Base-by-base conservation (phyloP, 2,329 filamentous ascomycete species). In the Fusarium circinatum region DNA sequence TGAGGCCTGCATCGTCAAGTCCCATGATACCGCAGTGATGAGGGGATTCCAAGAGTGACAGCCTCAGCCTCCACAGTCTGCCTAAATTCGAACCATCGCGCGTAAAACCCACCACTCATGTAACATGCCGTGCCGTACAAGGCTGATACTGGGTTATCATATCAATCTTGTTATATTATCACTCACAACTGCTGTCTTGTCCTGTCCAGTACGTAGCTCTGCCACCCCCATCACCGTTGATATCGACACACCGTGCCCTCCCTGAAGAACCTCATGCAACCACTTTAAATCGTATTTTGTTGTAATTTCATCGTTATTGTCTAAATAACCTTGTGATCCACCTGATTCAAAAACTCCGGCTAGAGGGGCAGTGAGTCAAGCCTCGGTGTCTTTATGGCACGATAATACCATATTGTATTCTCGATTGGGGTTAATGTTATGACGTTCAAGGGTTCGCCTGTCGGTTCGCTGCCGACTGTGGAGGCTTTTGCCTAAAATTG, bases 401-500 rank as follows among this genome's bases (percentile, higher is more conserved):
- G 66, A 51, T 38, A 63, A 39, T 51, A 56, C 39, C 54, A 63
- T 36, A 60, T 52, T 42, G 42, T 38, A 56, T 32, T 51, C 56
- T 51, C 24, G 10, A 56, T 67, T 41, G 39, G 34, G 26, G 39
- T 58, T 54, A 26, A 49, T 28, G 42, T 48, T 72, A 45, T 67
- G 57, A 69, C 45, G 65, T 61, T 56, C 44, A 45, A 49, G 68
- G 62, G 67, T 61, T 59, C 54, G 41, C 42, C 47, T 36, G 41
- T 42, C 62, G 72, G 72, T 32, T 69, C 9, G 26, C 12, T 52
- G 26, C 52, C 63, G 54, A 52, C 32, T 59, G 75, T 76, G 75
- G 75, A 77, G 58, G 75, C 68, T 62, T 73, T 70, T 77, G 75
- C 75, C 75, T 77, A 77, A 67, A 77, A 63, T 57, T 60, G 61